Evolutionary conservation across 208 protist genomes (phyloP), one percentile per base, ranked within the genome.

Genomic region (Trypanosoma avium): DNA sequence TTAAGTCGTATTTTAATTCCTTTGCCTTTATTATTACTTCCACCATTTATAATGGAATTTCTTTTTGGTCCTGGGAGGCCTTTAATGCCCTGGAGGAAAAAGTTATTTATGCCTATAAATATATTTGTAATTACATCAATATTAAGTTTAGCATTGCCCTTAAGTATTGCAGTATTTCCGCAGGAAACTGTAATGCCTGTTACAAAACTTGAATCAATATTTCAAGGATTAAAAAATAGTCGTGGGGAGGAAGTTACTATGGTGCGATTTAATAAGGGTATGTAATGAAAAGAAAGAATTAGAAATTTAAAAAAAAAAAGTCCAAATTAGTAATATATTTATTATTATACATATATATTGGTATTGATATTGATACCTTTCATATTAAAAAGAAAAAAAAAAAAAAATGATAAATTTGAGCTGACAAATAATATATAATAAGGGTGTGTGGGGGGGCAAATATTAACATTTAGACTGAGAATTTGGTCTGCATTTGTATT

Each of bases 11-110:
- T 80, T 38, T 54, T 91, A 40, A 86, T 88, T 30, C 68, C 80
- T 13, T 54, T 90, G 17, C 82, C 87, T 42, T 74, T 92, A 30
- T 79, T 95, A 61, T 49, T 88, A 19, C 22, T 93, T 9, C 90
- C 90, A 30, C 84, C 87, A 2, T 49, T 93, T 7, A 62, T 92
- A 13, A 85, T 95, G 84, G 69, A 72, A 29, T 13, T 47, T 5
- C 50, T 90, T 27, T 84, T 84, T 33, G 35, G 73, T 52, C 73
- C 63, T 19, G 75, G 71, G 3, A 26, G 79, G 3, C 63, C 48
- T 4, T 72, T 87, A 48, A 71, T 65, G 15, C 58, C 73, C 50
- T 73, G 66, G 40, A 56, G 61, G 33, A 46, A 67, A 32, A 27
- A 57, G 53, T 61, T 89, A 19, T 84, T 77, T 70, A 46, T 76